These are phyloP conservation scores for Fusarium metavorans DNA, from an alignment of 2,329 filamentous ascomycete species.

Conservation along the genomic window DNA sequence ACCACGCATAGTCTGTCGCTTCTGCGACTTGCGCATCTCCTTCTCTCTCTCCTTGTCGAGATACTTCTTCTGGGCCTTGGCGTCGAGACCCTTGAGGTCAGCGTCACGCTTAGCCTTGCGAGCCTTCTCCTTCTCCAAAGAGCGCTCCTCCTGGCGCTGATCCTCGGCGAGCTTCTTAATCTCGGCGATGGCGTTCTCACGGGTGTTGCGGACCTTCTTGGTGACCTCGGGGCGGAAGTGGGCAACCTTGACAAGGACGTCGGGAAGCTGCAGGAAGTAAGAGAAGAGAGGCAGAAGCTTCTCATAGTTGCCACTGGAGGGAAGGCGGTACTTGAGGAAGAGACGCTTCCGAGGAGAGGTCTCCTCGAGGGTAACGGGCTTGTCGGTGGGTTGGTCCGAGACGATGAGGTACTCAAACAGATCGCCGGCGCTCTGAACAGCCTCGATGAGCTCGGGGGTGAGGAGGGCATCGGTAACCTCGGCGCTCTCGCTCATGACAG, in stretches of 20 bases:
- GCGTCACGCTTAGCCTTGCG: constrained; percentile 93
- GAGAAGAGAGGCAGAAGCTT: constrained; percentile 80
- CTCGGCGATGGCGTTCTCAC: constrained; percentile 83
- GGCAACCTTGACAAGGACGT: constrained; percentile 78
- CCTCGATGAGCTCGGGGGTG: constrained; percentile 87
- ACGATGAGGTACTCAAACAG: constrained; percentile 87
- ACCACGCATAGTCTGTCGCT: constrained; percentile 66
- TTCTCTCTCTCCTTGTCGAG: constrained; percentile 84
- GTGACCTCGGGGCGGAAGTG: constrained; percentile 93
- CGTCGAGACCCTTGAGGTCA: constrained; percentile 79
- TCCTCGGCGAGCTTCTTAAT: constrained; percentile 85
- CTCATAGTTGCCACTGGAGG: constrained; percentile 72
- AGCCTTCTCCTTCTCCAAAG: constrained; percentile 76
- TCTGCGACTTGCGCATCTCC: constrained; percentile 69
- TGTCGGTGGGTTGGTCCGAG: constrained; percentile 88
- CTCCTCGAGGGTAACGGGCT: constrained; percentile 87
- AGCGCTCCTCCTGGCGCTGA: constrained; percentile 82
- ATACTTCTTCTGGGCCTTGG: constrained; percentile 88
- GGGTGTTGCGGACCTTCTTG: constrained; percentile 83
- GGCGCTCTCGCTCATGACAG: constrained; percentile 96
- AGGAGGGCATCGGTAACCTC: constrained; percentile 91
- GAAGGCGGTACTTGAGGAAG: constrained; percentile 80
- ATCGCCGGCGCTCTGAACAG: constrained; percentile 82
- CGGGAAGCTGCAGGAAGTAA: constrained; percentile 86
- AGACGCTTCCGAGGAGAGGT: constrained; percentile 87